Conservation (phyloP, 2,329 filamentous ascomycete genomes). For the Aurifilum marmelostoma region DNA sequence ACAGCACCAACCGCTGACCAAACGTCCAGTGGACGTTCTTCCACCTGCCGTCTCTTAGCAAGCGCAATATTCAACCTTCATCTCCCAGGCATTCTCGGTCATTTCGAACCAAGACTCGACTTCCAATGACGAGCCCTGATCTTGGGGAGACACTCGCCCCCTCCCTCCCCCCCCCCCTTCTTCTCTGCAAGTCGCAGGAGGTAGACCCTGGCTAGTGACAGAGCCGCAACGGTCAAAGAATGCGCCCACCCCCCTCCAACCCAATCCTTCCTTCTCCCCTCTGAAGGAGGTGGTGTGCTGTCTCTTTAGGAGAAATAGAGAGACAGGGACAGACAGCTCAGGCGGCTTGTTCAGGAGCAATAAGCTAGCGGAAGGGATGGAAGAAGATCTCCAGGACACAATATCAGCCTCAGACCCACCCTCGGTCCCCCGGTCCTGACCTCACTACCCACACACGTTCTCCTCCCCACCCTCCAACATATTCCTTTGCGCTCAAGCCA, state of each 20-base stretch:
- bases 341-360: conserved; percentile 16
- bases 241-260: not conserved
- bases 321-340: not conserved
- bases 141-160: no score
- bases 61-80: not conserved
- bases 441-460: conserved; percentile 17
- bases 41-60: not conserved
- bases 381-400: conserved; percentile 3
- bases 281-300: not conserved
- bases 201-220: not conserved
- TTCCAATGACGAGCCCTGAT: conserved; percentile 2
- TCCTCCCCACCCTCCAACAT: conserved; percentile 8
- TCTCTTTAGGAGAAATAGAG: not conserved
- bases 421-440: conserved; percentile 8
- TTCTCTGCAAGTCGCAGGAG: conserved; percentile 19
- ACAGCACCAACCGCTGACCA: conserved; percentile 5
- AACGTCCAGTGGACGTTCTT: not conserved
- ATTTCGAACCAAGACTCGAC: not conserved
- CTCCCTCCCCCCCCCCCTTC: no score
- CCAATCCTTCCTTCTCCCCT: no score
- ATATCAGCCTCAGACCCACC: conserved; percentile 23
- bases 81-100: not conserved
- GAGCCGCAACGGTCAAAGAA: conserved; percentile 13
- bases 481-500: conserved; percentile 5
- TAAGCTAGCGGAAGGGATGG: conserved; percentile 12